Evolutionary conservation across 164 flowering plant genomes (phyloP).

Genomic region (Vitis rupestris): DNA sequence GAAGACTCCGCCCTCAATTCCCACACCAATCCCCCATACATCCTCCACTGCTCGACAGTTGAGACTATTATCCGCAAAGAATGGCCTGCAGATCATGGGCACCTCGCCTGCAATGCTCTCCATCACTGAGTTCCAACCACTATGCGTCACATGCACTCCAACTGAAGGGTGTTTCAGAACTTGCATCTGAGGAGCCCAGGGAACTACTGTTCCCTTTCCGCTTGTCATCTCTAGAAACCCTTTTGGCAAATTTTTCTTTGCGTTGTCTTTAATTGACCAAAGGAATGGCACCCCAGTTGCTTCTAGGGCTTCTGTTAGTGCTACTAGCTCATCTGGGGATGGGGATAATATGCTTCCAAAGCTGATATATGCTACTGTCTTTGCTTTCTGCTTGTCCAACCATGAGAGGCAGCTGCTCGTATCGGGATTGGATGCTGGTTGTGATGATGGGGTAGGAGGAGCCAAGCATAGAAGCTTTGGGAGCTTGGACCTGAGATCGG

Average conservation of each 20-base stretch:
- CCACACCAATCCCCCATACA: slow-evolving; percentile 21
- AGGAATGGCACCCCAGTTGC: slow-evolving; percentile 11
- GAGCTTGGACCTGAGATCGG: slow-evolving; percentile 1
- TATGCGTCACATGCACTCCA: slow-evolving; percentile 38
- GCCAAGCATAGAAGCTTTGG: not conserved
- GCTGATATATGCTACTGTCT: slow-evolving; percentile 23
- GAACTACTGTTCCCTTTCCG: slow-evolving; percentile 23
- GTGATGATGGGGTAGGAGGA: not conserved
- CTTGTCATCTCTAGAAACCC: slow-evolving; percentile 25
- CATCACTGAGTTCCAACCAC: slow-evolving; percentile 46
- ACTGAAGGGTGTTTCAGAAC: slow-evolving; percentile 23
- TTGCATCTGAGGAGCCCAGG: slow-evolving; percentile 24
- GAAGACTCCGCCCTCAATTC: slow-evolving; percentile 16
- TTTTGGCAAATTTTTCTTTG: slow-evolving; percentile 9
- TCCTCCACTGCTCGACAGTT: slow-evolving; percentile 18
- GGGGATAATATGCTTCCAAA: slow-evolving; percentile 1
- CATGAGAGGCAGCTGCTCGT: slow-evolving; percentile 23
- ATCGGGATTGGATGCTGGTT: slow-evolving; percentile 10
- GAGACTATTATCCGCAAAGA: slow-evolving; percentile 21
- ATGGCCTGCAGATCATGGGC: slow-evolving; percentile 32
- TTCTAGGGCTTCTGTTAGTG: slow-evolving; percentile 23
- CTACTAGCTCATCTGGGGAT: slow-evolving; percentile 11
- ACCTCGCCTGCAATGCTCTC: slow-evolving; percentile 41
- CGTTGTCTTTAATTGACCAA: slow-evolving; percentile 24
- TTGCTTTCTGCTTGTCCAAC: slow-evolving; percentile 17